phyloP scores from a whole-genome alignment of 2,329 filamentous ascomycete species.

The Coniochaeta ligniaria region DNA sequence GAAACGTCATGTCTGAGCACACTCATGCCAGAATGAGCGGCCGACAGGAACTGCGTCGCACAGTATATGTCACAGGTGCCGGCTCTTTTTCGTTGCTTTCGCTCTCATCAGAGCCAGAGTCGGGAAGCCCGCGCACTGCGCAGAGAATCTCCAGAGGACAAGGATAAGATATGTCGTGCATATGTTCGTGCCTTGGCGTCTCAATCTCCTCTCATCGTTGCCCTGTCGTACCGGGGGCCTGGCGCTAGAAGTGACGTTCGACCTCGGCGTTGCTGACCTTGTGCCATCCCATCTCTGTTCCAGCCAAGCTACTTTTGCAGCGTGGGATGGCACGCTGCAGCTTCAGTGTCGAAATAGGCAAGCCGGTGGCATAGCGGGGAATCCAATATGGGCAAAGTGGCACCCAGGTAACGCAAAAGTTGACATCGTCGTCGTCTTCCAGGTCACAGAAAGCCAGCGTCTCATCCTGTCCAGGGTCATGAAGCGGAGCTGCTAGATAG shows the following conservation, averaged over 20 bases:
- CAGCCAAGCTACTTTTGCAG: neutral
- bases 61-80: neutral
- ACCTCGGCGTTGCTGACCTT: neutral
- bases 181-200: neutral
- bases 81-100: neutral
- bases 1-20: neutral
- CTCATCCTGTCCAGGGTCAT: neutral
- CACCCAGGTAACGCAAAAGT: neutral
- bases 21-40: neutral
- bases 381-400: neutral
- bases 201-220: neutral
- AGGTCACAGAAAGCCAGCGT: neutral
- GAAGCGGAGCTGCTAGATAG: neutral
- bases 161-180: neutral
- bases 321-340: neutral
- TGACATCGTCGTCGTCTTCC: neutral
- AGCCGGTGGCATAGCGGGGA: neutral
- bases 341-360: neutral
- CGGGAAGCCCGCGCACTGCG: neutral
- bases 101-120: neutral
- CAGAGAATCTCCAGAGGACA: neutral
- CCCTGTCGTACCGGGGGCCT: neutral
- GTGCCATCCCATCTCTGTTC: neutral
- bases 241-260: neutral
- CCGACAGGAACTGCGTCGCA: neutral